Base-by-base conservation (phyloP, 2,329 filamentous ascomycete genomes). In the Aspergillus sp. region DNA sequence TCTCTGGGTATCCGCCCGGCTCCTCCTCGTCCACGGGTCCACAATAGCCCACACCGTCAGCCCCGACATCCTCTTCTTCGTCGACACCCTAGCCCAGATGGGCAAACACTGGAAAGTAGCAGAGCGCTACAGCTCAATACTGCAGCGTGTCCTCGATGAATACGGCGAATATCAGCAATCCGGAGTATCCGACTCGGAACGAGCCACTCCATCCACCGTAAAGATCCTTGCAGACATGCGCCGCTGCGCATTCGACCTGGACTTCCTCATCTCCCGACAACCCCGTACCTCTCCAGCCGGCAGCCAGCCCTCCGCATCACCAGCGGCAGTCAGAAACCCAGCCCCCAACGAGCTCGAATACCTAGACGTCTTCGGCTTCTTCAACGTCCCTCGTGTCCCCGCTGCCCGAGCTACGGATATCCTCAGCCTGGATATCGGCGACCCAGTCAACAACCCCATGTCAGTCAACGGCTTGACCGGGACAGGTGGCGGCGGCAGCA, bases 171-270 rank as follows among this genome's bases (percentile, higher is more conserved):
- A 88, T 61, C 89, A 93, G 74, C 84, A 86, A 55, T 80, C 81
- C 4, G 78, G 78, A 10, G 81, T 79, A 8, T 76, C 79, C 8
- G 87, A 89, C 43, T 89, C 88, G 10, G 89, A 92, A 67, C 85
- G 89, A 3, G 85, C 91, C 28, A 92, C 91, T 0, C 91, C 92
- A 0, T 92, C 88, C 17, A 92, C 89, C 1, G 91, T 97, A 48
- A 90, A 88, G 72, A 97, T 97, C 56, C 79, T 97, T 1, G 90
- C 92, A 1, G 93, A 97, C 69, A 97, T 97, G 93, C 85, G 93
- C 19, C 84, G 93, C 19, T 96, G 91, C 53, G 93, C 92, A 0
- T 96, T 93, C 70, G 93, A 97, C 72, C 83, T 97, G 4, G 93
- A 97, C 70, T 91, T 96, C 66, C 80, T 97, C 32, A 97, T 97